Conservation (phyloP, 1,139 yeast genomes). For the Pichia sp. region DNA sequence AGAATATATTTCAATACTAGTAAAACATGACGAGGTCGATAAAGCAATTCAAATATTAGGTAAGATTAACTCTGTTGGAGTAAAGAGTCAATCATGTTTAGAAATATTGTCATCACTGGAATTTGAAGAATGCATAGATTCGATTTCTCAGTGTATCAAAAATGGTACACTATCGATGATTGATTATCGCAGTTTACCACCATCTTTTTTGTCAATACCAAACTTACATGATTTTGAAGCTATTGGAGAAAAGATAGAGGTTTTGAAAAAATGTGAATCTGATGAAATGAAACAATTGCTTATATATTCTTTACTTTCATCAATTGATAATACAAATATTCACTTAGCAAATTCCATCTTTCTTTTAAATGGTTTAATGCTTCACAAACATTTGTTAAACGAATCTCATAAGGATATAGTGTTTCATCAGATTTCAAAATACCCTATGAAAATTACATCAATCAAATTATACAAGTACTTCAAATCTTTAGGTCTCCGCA, state of each 20-base stretch:
- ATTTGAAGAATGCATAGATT: slow-evolving; percentile 1
- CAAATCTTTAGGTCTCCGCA: slow-evolving; percentile 2
- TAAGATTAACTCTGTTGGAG: background rate
- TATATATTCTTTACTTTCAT: slow-evolving; percentile 16
- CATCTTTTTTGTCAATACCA: slow-evolving; percentile 8
- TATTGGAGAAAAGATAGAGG: slow-evolving; percentile 7
- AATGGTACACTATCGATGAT: background rate
- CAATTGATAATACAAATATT: slow-evolving; percentile 16
- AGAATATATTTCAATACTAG: background rate
- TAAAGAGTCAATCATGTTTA: slow-evolving; percentile 4
- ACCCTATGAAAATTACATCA: slow-evolving; percentile 13
- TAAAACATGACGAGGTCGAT: background rate
- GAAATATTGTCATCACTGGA: slow-evolving; percentile 5
- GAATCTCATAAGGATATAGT: slow-evolving; percentile 15
- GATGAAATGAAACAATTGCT: slow-evolving; percentile 12
- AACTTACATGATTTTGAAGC: slow-evolving; percentile 11
- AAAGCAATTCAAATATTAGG: slow-evolving; percentile 5
- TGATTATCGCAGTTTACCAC: slow-evolving; percentile 9
- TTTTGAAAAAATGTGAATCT: slow-evolving; percentile 5
- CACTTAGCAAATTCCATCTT: slow-evolving; percentile 17
- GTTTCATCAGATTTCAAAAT: slow-evolving; percentile 15
- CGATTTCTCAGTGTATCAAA: slow-evolving; percentile 5
- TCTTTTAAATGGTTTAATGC: slow-evolving; percentile 12
- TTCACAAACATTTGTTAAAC: slow-evolving; percentile 6
- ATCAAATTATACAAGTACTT: slow-evolving; percentile 15